Evolutionary conservation across 306 rosid genomes (phyloP).

Genomic region (Cajanus cajan): DNA sequence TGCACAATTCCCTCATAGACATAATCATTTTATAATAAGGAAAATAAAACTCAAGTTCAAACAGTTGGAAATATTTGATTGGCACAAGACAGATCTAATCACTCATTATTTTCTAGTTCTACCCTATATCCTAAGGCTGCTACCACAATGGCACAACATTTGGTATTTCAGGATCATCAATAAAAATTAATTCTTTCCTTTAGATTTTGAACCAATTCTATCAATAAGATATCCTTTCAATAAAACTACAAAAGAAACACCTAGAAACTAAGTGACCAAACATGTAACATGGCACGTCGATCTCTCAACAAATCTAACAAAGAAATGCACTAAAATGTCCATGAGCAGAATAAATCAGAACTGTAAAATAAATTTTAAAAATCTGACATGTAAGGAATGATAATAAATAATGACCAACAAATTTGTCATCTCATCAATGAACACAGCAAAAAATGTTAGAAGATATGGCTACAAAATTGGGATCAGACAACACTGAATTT

Average conservation of each 20-base stretch:
- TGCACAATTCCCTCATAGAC: background rate
- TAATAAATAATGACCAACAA: conserved; percentile 6
- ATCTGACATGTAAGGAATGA: background rate
- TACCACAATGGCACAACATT: background rate
- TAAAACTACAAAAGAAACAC: background rate
- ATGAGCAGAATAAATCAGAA: background rate
- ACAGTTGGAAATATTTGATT: conserved; percentile 13
- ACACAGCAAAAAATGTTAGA: conserved; percentile 12
- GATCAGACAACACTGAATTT: conserved; percentile 42
- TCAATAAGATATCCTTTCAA: background rate
- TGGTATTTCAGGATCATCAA: background rate
- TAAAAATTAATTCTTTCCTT: background rate
- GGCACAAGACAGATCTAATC: background rate
- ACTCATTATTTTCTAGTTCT: background rate
- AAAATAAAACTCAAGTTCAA: background rate
- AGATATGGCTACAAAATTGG: conserved; percentile 1
- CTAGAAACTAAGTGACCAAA: background rate
- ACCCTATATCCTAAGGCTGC: background rate
- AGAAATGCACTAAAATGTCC: background rate
- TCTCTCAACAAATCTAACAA: background rate
- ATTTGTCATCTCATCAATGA: background rate
- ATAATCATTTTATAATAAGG: background rate
- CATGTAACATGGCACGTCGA: background rate
- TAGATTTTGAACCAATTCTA: background rate
- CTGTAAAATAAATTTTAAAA: background rate